A percentile compares a stretch with the other conserved stretches of the same genome.
Conservation (phyloP, 1,284 basidiomycete genomes). For the Cryptococcus sp. region DNA sequence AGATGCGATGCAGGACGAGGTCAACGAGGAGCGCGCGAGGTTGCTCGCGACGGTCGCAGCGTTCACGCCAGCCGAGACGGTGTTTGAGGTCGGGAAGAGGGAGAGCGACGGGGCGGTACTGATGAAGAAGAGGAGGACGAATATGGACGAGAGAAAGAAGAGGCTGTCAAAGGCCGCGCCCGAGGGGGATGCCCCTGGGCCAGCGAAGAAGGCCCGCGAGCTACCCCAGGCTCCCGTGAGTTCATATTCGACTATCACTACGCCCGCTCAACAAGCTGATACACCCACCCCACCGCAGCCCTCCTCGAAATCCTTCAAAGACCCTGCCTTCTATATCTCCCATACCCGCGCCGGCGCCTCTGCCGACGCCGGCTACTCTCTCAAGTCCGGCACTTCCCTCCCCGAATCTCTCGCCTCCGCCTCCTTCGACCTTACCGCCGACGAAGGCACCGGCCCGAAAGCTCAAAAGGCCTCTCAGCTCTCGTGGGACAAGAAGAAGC, state of each 20-base stretch:
- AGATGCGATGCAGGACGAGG: conserved; percentile 5
- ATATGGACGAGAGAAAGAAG: conserved; percentile 54
- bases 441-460: conserved; percentile 65
- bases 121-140: conserved; percentile 82
- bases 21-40: conserved; percentile 5
- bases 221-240: background rate
- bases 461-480: conserved; percentile 64
- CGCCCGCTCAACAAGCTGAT: background rate
- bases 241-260: too few relatives aligned
- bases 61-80: conserved; percentile 84
- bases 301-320: conserved; percentile 57
- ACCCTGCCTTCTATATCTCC: conserved; percentile 86
- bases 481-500: conserved; percentile 95
- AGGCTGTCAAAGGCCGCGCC: background rate
- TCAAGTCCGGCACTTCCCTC: conserved; percentile 78
- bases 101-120: conserved; percentile 64
- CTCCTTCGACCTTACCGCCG: conserved; percentile 79
- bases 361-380: conserved; percentile 86
- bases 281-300: background rate
- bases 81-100: conserved; percentile 82
- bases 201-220: background rate
- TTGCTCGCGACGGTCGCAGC: conserved; percentile 72
- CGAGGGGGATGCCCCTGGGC: background rate
- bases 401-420: conserved; percentile 75
- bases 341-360: conserved; percentile 81